A percentile compares a stretch with the other conserved stretches of the same genome.
Evolutionary conservation across 768 basidiomycete species (phyloP).

Genomic region (Tricholoma matsutake): DNA sequence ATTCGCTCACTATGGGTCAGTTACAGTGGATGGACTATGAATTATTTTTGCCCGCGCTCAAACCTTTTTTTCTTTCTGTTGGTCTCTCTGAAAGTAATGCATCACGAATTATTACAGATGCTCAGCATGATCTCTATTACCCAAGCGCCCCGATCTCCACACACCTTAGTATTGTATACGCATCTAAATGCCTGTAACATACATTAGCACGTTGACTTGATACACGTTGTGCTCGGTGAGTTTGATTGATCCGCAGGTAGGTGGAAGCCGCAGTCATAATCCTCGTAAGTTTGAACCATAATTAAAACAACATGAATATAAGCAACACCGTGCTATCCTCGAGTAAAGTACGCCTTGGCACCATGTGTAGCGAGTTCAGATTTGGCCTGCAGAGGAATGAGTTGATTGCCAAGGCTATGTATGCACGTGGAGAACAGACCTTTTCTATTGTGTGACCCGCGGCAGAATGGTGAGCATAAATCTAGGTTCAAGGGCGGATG

Average conservation of each 20-base stretch:
- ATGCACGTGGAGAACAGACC: slow-evolving; percentile 37
- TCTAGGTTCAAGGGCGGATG: slow-evolving; percentile 36
- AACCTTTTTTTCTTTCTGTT: slow-evolving; percentile 52
- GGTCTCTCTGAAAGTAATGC: slow-evolving; percentile 54
- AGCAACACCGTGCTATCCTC: slow-evolving; percentile 47
- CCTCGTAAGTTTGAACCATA: not conserved
- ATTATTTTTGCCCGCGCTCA: slow-evolving; percentile 58
- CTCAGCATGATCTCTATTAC: slow-evolving; percentile 64
- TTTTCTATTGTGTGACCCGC: slow-evolving; percentile 89
- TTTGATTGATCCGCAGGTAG: too few species aligned
- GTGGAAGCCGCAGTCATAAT: too few species aligned
- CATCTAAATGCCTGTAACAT: slow-evolving; percentile 29
- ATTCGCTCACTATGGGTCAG: slow-evolving; percentile 62
- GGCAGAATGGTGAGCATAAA: slow-evolving; percentile 74
- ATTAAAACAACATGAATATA: slow-evolving; percentile 1
- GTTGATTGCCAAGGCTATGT: slow-evolving; percentile 5
- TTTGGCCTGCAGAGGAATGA: slow-evolving; percentile 57
- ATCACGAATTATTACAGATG: slow-evolving; percentile 54
- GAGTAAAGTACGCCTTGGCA: slow-evolving; percentile 84
- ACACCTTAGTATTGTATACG: slow-evolving; percentile 60
- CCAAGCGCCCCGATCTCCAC: slow-evolving; percentile 49
- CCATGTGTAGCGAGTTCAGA: slow-evolving; percentile 79
- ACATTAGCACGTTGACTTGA: too few species aligned
- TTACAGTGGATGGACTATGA: slow-evolving; percentile 75
- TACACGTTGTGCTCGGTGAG: too few species aligned